phyloP scores from a whole-genome alignment of 2,329 filamentous ascomycete species.

The Arthrobotrys sphaeroides region DNA sequence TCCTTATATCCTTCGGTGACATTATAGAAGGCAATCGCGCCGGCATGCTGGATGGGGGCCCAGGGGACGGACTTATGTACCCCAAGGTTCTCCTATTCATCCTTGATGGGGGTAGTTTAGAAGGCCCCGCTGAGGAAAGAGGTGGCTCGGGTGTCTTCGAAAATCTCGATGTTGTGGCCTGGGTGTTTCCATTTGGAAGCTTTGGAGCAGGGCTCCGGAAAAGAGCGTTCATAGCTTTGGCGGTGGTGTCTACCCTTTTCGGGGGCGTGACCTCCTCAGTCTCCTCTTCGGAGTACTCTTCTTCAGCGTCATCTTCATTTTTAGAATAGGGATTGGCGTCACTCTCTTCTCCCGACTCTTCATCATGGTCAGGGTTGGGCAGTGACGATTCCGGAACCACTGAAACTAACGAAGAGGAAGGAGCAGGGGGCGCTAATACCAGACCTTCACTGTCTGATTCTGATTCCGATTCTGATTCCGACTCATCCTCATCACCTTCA shows the following conservation, averaged over 20 bases:
- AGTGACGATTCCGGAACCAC: constrained; percentile 31
- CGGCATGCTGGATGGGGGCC: constrained; percentile 48
- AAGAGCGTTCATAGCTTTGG: constrained; percentile 29
- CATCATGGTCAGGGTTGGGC: not conserved
- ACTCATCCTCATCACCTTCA: not conserved
- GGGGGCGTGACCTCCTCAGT: not conserved
- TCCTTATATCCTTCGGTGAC: constrained; percentile 23
- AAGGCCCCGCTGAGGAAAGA: not conserved
- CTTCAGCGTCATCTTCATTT: not conserved
- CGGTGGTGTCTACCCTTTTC: constrained; percentile 6
- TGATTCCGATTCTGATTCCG: not conserved
- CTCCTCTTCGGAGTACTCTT: constrained; percentile 9
- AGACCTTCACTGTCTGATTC: constrained; percentile 1
- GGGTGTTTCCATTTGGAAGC: constrained; percentile 6
- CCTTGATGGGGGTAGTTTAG: constrained; percentile 40
- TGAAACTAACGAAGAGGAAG: constrained; percentile 17
- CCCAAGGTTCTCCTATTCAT: constrained; percentile 50
- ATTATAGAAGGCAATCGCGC: constrained; percentile 37
- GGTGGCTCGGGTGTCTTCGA: constrained; percentile 41
- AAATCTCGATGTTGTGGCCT: constrained; percentile 5
- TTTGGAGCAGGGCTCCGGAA: constrained; percentile 13
- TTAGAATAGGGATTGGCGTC: constrained; percentile 11
- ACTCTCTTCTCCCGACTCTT: not conserved
- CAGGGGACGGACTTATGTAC: constrained; percentile 47
- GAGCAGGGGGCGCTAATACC: not conserved